Evolutionary conservation across 495 filamentous ascomycete genomes (phyloP).

Genomic region (Cudoniella acicularis): DNA sequence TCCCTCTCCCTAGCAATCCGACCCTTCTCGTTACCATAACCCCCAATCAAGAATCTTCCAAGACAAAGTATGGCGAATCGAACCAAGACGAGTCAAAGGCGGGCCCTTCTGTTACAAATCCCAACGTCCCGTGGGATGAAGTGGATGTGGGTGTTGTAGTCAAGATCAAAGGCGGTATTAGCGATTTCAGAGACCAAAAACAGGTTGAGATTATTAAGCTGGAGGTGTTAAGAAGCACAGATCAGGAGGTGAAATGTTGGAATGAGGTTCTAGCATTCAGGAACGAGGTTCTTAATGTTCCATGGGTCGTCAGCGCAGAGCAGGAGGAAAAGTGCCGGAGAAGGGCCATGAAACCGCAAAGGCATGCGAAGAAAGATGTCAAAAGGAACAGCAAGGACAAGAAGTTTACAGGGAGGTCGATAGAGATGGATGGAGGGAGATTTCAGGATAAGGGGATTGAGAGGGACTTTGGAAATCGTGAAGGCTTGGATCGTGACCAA

Average conservation of each 20-base stretch:
- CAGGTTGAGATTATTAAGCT: conserved; percentile 72
- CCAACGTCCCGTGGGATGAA: conserved; percentile 18
- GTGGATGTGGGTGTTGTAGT: conserved; percentile 67
- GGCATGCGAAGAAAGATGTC: neutral
- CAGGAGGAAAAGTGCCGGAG: conserved; percentile 21
- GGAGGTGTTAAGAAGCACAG: conserved; percentile 54
- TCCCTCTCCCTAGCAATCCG: neutral
- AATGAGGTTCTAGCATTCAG: conserved; percentile 60
- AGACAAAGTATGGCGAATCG: no score
- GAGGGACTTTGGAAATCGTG: neutral
- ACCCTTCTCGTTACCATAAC: no score
- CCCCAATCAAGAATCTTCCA: no score
- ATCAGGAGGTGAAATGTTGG: conserved; percentile 76
- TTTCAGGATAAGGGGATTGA: neutral
- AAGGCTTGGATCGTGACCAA: no score
- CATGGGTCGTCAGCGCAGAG: conserved; percentile 34
- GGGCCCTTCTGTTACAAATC: conserved; percentile 8
- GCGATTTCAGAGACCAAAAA: conserved; percentile 53
- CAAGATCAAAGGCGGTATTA: conserved; percentile 73
- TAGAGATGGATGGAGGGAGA: neutral
- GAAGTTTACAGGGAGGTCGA: no score
- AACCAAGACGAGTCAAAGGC: neutral
- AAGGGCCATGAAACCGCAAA: no score
- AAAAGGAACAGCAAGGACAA: conserved; percentile 2
- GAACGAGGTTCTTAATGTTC: conserved; percentile 56